Evolutionary conservation across 2,329 filamentous ascomycete genomes (phyloP).

Genomic region (Fusarium solani-melongenae): DNA sequence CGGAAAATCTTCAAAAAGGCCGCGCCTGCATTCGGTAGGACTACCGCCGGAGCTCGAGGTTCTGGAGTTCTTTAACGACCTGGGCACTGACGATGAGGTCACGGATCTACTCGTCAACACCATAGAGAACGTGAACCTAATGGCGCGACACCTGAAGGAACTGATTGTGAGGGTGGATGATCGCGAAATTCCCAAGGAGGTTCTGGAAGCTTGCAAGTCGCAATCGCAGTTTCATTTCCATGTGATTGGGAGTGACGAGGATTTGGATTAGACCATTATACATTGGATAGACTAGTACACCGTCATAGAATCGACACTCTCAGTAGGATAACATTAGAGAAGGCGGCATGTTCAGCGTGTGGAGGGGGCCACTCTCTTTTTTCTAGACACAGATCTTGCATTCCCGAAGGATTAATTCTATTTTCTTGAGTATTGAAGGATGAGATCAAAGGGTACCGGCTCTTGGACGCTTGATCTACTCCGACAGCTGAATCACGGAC

Average conservation of each 20-base stretch:
- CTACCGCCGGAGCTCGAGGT: conserved; percentile 58
- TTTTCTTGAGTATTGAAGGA: background rate
- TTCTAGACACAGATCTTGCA: background rate
- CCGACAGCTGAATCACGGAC: background rate
- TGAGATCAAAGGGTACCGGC: accelerated
- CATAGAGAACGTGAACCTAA: conserved; percentile 52
- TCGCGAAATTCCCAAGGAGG: conserved; percentile 46
- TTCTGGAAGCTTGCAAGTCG: conserved; percentile 50
- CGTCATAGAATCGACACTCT: background rate
- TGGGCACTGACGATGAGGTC: conserved; percentile 60
- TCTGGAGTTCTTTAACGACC: conserved; percentile 58
- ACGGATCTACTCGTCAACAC: conserved; percentile 56
- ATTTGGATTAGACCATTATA: background rate
- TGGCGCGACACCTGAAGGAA: conserved; percentile 51
- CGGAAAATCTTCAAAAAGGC: conserved; percentile 56
- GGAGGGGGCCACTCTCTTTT: background rate
- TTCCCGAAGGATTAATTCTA: background rate
- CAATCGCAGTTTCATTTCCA: conserved; percentile 47
- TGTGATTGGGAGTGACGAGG: conserved; percentile 43
- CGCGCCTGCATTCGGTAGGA: conserved; percentile 59
- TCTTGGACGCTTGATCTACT: background rate
- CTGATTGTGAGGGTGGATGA: conserved; percentile 52
- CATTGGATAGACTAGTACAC: background rate
- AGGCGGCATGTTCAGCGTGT: background rate
- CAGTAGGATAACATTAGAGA: background rate